Evolutionary conservation across 106 monocot species (phyloP), one percentile per base, ranked within the genome.

Genomic region (Dioscorea zingiberensis): DNA sequence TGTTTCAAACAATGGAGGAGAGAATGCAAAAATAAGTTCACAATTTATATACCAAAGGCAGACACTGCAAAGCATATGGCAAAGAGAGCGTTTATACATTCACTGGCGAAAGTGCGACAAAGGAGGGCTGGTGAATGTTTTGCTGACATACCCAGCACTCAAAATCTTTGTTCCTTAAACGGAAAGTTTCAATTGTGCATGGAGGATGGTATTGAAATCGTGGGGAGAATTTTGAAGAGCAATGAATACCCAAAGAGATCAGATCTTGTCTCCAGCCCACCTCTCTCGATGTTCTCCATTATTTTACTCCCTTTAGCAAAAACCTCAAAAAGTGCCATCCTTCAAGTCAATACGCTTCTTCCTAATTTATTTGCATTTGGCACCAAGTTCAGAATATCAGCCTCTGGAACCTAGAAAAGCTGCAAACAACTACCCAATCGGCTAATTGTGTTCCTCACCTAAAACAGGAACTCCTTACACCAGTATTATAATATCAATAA

Each of bases 351-450:
- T 56, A 69, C 61, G 64, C 21, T 67, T 68, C 60, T 74, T 77
- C 21, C n/a, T n/a, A 55, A 45, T 25, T 74, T 74, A 21, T 69
- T 47, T 60, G 87, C 84, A 72, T 95, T 74, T n/a, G n/a, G n/a
- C n/a, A n/a, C n/a, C n/a, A 49, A 91, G 27, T 81, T 78, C 60
- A 63, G 48, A 54, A 95, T 64, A 68, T 88, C 85, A 45, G 58
- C 63, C 68, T 85, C 80, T 59, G 71, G 70, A 83, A 95, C 90
- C 95, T 95, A n/a, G 78, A 69, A 80, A 64, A 56, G 45, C 32
- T n/a, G 17, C 32, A 59, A 49, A 45, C 16, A 28, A 61, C 29
- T n/a, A n/a, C 58, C 63, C 21, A 47, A 54, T 51, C 48, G 22
- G 51, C 15, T 19, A 51, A 19, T 51, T 51, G 51, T 51, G 51